Evolutionary conservation across 257 asterid genomes (phyloP), one percentile per base, ranked within the genome.

Genomic region (Gynochthodes officinalis): DNA sequence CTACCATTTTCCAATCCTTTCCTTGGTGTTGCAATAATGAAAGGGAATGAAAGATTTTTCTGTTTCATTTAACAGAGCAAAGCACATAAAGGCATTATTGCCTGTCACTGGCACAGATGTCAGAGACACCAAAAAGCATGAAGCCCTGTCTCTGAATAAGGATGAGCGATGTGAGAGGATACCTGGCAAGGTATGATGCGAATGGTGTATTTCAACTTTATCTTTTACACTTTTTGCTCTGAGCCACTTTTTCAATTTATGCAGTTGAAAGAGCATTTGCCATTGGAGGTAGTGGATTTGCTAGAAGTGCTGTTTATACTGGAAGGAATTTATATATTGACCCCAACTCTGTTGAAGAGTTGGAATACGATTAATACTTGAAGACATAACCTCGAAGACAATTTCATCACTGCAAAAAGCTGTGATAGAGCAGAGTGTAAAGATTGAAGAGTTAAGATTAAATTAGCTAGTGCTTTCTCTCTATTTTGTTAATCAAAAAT

Each of bases 281-380:
- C 76, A 48, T 79, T 74, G 33, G 96, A 86, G 77, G 88, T 84
- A 61, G 86, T 89, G 59, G 81, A 85, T 64, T 86, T 91, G 63
- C 89, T 91, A 32, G 95, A 89, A 79, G 88, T 89, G 73, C 81
- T 91, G 62, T 84, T 91, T 75, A 78, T 77, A 62, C 60, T 78
- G 33, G 97, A 91, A 76, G 93, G 97, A 50, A 87, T 89, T 78
- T 81, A n/a, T 86, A 88, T 87, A n/a, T 80, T 69, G 79, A 89
- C 73, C 86, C 89, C 75, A 78, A 75, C 77, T 83, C 86, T 27
- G 78, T 71, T 78, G 97, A 85, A 71, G 88, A 88, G 78, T 76
- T 84, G 69, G 89, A 89, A 75, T 75, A 82, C 42, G 87, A 88
- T 33, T 84, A 82, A n/a, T n/a, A n/a, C n/a, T n/a, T 64, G 83